Base-by-base conservation (phyloP, 192 early-diverging fungal species). In the Mortierella claussenii region DNA sequence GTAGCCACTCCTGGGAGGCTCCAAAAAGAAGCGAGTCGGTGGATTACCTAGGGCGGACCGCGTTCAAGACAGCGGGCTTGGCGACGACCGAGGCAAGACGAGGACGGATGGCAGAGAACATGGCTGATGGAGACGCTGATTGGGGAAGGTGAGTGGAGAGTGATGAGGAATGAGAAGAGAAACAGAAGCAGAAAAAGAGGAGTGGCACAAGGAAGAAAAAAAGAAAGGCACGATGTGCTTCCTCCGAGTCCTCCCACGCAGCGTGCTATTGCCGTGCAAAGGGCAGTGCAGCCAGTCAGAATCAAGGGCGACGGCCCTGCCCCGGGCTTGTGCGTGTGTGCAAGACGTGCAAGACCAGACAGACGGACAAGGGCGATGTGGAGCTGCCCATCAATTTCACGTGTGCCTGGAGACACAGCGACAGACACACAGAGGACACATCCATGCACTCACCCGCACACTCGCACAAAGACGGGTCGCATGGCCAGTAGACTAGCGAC, bases 61-160 rank as follows among this genome's bases (percentile, higher is more conserved):
- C 63, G 63, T 59, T 65, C 49, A 75, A 44, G 60, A 62, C 44
- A 23, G 60, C 69, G 27, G 70, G 63, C 57, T 48, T 75, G 46
- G 70, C 70, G 28, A 66, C 63, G 36, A 48, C 70, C 8, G 70
- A 57, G 18, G 57, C 56, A 31, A 75, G 37, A 43, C 70, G 70
- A 42, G 70, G 70, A 17, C 70, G 70, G 27, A 75, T 51, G 42
- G 70, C 70, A 34, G 70, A 45, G 70, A 75, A 75, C 70, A 75
- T 75, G 28, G n/a, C 52, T 31, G 34, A 53, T 33, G 6, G 11
- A 12, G 17, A 21, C 9, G 56, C 23, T 12, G 65, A 48, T 12
- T 50, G 49, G 18, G 53, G 46, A 23, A 51, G 60, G 21, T 40
- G 34, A n/a, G 42, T 44, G 42, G 33, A 34, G 27, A 46, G 44